These are phyloP conservation scores for Cnidoscolus chayamansa DNA, from an alignment of 441 rosid species.

Conservation along the genomic window DNA sequence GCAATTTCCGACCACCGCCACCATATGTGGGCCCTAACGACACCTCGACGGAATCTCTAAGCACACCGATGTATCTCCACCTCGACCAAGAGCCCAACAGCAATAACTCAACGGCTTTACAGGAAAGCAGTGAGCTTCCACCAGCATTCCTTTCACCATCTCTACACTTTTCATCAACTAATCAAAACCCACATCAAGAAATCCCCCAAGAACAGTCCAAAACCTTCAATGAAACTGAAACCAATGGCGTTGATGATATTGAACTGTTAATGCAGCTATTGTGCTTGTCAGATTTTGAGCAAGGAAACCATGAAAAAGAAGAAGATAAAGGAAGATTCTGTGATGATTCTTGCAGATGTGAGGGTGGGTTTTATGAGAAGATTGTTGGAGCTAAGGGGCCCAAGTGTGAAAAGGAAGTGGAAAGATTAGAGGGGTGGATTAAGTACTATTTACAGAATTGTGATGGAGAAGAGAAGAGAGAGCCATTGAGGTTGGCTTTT, in stretches of 20 bases:
- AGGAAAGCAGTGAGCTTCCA: slow-evolving; percentile 44
- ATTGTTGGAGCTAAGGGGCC: slow-evolving; percentile 49
- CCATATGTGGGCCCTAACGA: slow-evolving; percentile 9
- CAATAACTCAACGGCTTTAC: slow-evolving; percentile 6
- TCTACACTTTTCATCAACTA: slow-evolving; percentile 15
- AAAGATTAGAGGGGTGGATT: slow-evolving; percentile 48
- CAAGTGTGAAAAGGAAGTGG: slow-evolving; percentile 38
- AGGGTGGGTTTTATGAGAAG: slow-evolving; percentile 43
- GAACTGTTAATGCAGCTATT: slow-evolving; percentile 33
- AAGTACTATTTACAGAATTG: slow-evolving; percentile 23
- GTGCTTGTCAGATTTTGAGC: slow-evolving; percentile 28
- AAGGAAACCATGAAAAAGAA: slow-evolving; percentile 5
- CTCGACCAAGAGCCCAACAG: slow-evolving; percentile 15
- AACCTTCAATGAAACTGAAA: slow-evolving; percentile 4
- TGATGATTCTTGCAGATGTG: slow-evolving; percentile 27
- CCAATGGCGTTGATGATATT: slow-evolving; percentile 28
- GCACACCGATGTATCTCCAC: slow-evolving; percentile 37
- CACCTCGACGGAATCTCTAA: slow-evolving; percentile 27
- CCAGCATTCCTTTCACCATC: slow-evolving; percentile 37
- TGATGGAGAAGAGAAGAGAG: slow-evolving; percentile 21
- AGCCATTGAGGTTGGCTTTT: slow-evolving; percentile 49
- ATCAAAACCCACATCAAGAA: slow-evolving; percentile 20
- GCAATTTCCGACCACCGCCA: slow-evolving; percentile 4
- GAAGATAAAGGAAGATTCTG: slow-evolving; percentile 15
- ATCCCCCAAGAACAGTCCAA: background rate